Evolutionary conservation across 2,329 filamentous ascomycete genomes (phyloP).

Genomic region (Fonsecaea monophora): DNA sequence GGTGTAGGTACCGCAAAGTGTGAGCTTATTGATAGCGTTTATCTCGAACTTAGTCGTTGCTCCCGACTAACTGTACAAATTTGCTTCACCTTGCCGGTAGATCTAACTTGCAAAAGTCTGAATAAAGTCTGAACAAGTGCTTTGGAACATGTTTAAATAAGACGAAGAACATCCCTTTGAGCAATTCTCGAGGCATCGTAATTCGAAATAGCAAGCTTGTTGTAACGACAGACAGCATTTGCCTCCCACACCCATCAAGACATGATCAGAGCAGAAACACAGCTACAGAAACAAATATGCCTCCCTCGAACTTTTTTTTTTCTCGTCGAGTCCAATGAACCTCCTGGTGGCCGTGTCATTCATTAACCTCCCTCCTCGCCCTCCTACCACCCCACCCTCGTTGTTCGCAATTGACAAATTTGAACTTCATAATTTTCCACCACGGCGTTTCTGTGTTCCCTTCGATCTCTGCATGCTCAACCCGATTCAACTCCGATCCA

Average conservation of each 20-base stretch:
- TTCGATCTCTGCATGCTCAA: not conserved
- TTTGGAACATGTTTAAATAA: not conserved
- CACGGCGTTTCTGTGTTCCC: not conserved
- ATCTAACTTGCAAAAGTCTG: not conserved
- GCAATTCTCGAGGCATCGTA: not conserved
- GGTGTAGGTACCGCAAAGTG: no score
- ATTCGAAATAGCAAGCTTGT: not conserved
- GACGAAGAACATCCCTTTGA: not conserved
- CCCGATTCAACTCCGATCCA: not conserved
- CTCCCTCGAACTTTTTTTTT: conserved; percentile 5
- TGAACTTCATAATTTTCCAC: not conserved
- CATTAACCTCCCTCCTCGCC: not conserved
- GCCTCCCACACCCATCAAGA: not conserved
- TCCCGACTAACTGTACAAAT: not conserved
- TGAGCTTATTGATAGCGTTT: not conserved
- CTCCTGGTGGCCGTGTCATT: not conserved
- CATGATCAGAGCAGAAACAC: conserved; percentile 1
- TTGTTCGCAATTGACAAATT: not conserved
- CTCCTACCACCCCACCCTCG: not conserved
- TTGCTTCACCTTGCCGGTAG: not conserved
- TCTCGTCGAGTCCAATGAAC: not conserved
- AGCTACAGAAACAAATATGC: not conserved
- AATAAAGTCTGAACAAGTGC: not conserved
- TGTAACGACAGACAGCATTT: not conserved
- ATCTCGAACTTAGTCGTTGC: not conserved